Conservation (phyloP, 2,329 filamentous ascomycete genomes). For the Colletotrichum orbiculare region DNA sequence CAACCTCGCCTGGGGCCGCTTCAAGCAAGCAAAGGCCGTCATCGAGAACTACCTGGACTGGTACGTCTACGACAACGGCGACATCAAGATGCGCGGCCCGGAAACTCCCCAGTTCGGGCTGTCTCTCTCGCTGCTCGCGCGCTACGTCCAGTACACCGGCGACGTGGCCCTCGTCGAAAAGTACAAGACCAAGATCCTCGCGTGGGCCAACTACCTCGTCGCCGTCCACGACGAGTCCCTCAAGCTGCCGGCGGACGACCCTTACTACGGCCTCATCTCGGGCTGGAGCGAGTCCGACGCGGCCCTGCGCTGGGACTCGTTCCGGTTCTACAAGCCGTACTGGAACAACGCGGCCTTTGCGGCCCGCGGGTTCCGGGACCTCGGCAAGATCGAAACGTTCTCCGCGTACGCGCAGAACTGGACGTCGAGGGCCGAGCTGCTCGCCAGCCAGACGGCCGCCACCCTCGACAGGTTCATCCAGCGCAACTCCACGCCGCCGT, state of each 20-base stretch:
- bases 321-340: slow-evolving; percentile 14
- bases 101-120: slow-evolving; percentile 12
- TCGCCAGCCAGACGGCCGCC: slow-evolving; percentile 6
- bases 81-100: slow-evolving; percentile 28
- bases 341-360: slow-evolving; percentile 19
- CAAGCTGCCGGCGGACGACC: slow-evolving; percentile 12
- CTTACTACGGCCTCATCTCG: slow-evolving; percentile 19
- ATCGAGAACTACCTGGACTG: slow-evolving; percentile 50
- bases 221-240: slow-evolving; percentile 13
- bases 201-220: slow-evolving; percentile 18
- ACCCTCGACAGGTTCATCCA: neutral
- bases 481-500: slow-evolving; percentile 6
- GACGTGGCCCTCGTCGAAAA: slow-evolving; percentile 2
- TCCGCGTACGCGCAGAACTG: slow-evolving; percentile 6
- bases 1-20: slow-evolving; percentile 15
- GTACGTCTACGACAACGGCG: slow-evolving; percentile 50
- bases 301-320: slow-evolving; percentile 2
- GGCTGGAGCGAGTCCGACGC: slow-evolving; percentile 22
- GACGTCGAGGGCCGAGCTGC: slow-evolving; percentile 10
- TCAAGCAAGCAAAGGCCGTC: neutral
- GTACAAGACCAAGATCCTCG: slow-evolving; percentile 21
- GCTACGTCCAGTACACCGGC: slow-evolving; percentile 26
- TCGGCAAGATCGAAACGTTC: slow-evolving; percentile 16
- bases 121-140: slow-evolving; percentile 31
- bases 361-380: slow-evolving; percentile 5